phyloP scores from a whole-genome alignment of 371 early-diverging fungal species.

The Aphelidium insulamus region DNA sequence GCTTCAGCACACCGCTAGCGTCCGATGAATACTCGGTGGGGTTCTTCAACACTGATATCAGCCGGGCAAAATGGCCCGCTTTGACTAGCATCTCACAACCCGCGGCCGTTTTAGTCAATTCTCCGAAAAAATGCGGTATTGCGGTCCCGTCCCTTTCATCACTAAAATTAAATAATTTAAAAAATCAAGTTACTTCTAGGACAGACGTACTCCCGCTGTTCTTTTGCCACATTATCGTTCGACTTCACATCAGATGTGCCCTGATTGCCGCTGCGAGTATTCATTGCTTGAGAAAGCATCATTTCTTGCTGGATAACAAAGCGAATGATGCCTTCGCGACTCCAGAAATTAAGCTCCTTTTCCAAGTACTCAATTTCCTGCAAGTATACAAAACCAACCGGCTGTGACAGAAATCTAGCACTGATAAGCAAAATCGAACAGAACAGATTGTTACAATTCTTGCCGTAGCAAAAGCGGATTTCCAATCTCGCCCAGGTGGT shows the following conservation, averaged over 20 bases:
- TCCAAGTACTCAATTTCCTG: slow-evolving; percentile 45
- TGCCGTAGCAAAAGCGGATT: slow-evolving; percentile 37
- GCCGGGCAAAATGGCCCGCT: slow-evolving; percentile 37
- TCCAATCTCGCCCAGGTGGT: slow-evolving; percentile 44
- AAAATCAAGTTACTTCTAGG: slow-evolving; percentile 1
- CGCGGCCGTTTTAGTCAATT: slow-evolving; percentile 50
- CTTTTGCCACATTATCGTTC: slow-evolving; percentile 15
- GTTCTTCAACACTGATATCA: slow-evolving; percentile 32
- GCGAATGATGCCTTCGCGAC: slow-evolving; percentile 3
- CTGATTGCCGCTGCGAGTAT: not conserved
- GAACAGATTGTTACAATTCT: slow-evolving; percentile 1
- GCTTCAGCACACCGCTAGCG: slow-evolving; percentile 15
- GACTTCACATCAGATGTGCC: slow-evolving; percentile 18
- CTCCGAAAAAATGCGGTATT: slow-evolving; percentile 62
- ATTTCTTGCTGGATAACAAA: not conserved
- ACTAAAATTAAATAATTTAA: not conserved
- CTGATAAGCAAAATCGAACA: not conserved
- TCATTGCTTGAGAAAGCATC: not conserved
- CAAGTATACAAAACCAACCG: slow-evolving; percentile 45
- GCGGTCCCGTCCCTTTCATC: slow-evolving; percentile 15
- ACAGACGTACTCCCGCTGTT: not conserved
- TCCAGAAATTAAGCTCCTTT: slow-evolving; percentile 57
- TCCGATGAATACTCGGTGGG: slow-evolving; percentile 20
- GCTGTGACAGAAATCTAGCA: slow-evolving; percentile 33
- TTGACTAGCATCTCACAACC: slow-evolving; percentile 38